Evolutionary conservation across 1,139 yeast species (phyloP).

Genomic region (Keqinozyma sinolaborantium): DNA sequence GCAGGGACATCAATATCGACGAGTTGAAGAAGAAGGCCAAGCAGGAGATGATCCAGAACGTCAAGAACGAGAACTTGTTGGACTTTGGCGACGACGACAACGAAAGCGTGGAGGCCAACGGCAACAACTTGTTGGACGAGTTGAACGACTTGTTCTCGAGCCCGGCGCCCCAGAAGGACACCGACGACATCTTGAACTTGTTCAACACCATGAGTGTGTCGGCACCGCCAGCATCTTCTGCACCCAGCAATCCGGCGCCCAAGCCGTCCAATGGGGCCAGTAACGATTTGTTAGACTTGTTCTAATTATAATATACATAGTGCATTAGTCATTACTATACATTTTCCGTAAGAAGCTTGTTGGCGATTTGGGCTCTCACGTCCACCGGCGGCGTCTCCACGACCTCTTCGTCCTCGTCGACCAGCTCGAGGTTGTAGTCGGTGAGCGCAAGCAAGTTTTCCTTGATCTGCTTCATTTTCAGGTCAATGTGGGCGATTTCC

Average conservation of each 20-base stretch:
- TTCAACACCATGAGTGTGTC: slow-evolving; percentile 24
- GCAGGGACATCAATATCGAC: slow-evolving; percentile 50
- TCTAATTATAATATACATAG: slow-evolving; percentile 20
- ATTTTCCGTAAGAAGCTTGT: slow-evolving; percentile 7
- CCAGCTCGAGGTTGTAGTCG: slow-evolving; percentile 7
- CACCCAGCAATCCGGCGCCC: slow-evolving; percentile 1
- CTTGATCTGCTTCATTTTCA: slow-evolving; percentile 42
- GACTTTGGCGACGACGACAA: slow-evolving; percentile 66
- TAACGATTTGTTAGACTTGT: slow-evolving; percentile 57
- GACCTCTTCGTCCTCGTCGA: slow-evolving; percentile 2
- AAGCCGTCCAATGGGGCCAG: slow-evolving; percentile 15
- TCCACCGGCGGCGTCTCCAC: slow-evolving; percentile 9
- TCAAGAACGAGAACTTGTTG: slow-evolving; percentile 76
- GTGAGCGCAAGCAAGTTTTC: slow-evolving; percentile 31
- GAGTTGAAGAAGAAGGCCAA: slow-evolving; percentile 78
- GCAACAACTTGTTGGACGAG: slow-evolving; percentile 51
- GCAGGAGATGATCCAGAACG: slow-evolving; percentile 65
- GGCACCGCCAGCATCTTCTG: slow-evolving; percentile 7
- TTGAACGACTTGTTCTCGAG: slow-evolving; percentile 63
- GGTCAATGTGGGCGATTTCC: slow-evolving; percentile 52
- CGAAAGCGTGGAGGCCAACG: slow-evolving; percentile 8
- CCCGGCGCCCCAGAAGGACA: slow-evolving; percentile 20
- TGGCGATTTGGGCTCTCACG: slow-evolving; percentile 13
- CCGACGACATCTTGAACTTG: slow-evolving; percentile 42
- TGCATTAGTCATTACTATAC: too few relatives aligned